Percentiles rank a stretch among this genome's conserved stretches.
phyloP scores from a whole-genome alignment of 2,329 filamentous ascomycete species.

The Diaporthe vexans region DNA sequence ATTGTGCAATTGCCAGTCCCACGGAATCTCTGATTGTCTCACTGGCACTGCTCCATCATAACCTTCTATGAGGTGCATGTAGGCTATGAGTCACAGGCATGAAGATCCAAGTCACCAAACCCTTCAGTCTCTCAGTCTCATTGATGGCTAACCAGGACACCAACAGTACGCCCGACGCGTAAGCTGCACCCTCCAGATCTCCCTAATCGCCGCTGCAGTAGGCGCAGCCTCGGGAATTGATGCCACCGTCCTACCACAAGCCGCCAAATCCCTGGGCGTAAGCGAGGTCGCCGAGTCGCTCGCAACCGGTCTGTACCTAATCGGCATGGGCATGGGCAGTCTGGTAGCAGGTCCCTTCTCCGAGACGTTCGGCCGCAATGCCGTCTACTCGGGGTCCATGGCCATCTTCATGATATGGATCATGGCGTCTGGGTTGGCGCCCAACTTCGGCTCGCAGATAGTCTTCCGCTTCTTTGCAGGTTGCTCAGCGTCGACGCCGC shows the following conservation, averaged over 20 bases:
- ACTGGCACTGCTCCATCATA: too few relatives aligned
- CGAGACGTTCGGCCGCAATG: slow-evolving; percentile 56
- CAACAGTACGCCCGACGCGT: slow-evolving; percentile 48
- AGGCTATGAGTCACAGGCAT: neutral
- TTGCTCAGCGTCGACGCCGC: slow-evolving; percentile 59
- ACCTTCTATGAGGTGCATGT: neutral
- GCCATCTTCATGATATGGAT: slow-evolving; percentile 60
- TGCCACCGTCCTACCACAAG: slow-evolving; percentile 61
- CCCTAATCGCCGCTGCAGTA: slow-evolving; percentile 63
- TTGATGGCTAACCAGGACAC: neutral
- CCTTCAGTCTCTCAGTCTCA: neutral
- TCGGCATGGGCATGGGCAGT: slow-evolving; percentile 55
- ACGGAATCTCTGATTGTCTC: neutral
- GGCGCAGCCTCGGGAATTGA: slow-evolving; percentile 67
- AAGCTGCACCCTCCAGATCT: slow-evolving; percentile 57
- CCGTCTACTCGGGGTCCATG: slow-evolving; percentile 56
- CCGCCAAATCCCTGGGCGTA: slow-evolving; percentile 60
- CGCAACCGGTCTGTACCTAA: slow-evolving; percentile 57
- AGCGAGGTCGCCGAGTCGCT: slow-evolving; percentile 64
- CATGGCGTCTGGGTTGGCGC: slow-evolving; percentile 58
- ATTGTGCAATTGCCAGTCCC: too few relatives aligned
- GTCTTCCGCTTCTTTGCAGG: slow-evolving; percentile 64
- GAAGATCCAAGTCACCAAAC: too few relatives aligned
- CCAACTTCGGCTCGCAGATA: slow-evolving; percentile 58
- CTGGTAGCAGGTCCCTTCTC: slow-evolving; percentile 56